Percentiles rank a stretch among this genome's conserved stretches.
phyloP scores from a whole-genome alignment of 371 early-diverging fungal species.

The Actinomucor elegans region DNA sequence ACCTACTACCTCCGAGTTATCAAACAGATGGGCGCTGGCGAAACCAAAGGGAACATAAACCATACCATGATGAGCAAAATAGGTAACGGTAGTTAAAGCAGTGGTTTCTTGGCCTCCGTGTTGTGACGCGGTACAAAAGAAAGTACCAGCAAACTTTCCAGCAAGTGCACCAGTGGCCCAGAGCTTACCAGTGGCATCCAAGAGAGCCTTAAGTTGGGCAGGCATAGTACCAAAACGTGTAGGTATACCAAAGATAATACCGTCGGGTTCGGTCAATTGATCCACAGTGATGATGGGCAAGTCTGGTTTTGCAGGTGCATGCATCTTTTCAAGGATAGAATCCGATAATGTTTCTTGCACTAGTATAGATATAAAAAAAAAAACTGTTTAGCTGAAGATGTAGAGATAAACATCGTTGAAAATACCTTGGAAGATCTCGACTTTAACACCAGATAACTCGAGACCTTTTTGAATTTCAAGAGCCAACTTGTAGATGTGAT shows the following conservation, averaged over 20 bases:
- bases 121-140: conserved; percentile 70
- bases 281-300: conserved; percentile 64
- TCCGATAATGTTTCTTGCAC: conserved; percentile 65
- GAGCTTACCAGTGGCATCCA: conserved; percentile 74
- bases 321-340: conserved; percentile 70
- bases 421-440: conserved; percentile 55
- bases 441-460: conserved; percentile 56
- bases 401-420: neutral
- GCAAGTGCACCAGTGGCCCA: conserved; percentile 67
- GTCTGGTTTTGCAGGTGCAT: conserved; percentile 61
- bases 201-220: conserved; percentile 73
- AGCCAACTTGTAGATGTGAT: conserved; percentile 76
- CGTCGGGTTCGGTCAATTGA: conserved; percentile 70
- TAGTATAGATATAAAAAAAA: neutral
- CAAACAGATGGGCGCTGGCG: conserved; percentile 37
- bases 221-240: conserved; percentile 70
- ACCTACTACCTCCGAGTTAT: conserved; percentile 50
- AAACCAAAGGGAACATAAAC: conserved; percentile 77
- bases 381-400: neutral
- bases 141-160: conserved; percentile 76
- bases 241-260: conserved; percentile 69
- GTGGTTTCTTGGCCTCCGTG: conserved; percentile 85
- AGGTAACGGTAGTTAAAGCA: conserved; percentile 64
- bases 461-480: conserved; percentile 57
- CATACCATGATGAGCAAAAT: conserved; percentile 81